Evolutionary conservation across 768 basidiomycete species (phyloP).

Genomic region (Podaxis mareebaensis): DNA sequence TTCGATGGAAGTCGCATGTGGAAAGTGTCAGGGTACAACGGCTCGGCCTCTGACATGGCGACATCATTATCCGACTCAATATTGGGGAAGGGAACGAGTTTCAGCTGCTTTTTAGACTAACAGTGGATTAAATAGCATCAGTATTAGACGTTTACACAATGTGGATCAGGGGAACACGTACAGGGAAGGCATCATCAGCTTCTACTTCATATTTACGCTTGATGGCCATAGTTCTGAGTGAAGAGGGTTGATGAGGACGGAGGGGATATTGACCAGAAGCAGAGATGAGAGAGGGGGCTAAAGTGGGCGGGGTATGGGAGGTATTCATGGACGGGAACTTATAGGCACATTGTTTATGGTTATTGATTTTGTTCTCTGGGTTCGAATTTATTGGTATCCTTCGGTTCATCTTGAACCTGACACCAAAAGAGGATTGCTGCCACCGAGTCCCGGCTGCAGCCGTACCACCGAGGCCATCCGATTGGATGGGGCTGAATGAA

Average conservation of each 20-base stretch:
- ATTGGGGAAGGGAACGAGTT: constrained; percentile 75
- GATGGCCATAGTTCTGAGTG: constrained; percentile 50
- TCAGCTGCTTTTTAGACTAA: constrained; percentile 67
- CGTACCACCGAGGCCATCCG: constrained; percentile 23
- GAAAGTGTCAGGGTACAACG: constrained; percentile 49
- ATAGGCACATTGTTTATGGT: constrained; percentile 29
- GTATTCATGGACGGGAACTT: constrained; percentile 21
- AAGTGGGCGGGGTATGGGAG: constrained; percentile 15
- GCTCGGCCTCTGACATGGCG: constrained; percentile 71
- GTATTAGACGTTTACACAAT: constrained; percentile 20
- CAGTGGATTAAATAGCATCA: constrained; percentile 25
- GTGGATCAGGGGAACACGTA: constrained; percentile 28
- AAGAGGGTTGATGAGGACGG: constrained; percentile 9
- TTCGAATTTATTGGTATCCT: constrained; percentile 21
- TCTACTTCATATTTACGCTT: constrained; percentile 77
- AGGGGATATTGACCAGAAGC: constrained; percentile 23
- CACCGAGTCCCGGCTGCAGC: constrained; percentile 22
- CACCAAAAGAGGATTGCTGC: constrained; percentile 13
- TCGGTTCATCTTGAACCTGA: constrained; percentile 6
- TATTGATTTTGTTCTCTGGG: constrained; percentile 22
- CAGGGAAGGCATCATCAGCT: constrained; percentile 51
- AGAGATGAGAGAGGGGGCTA: constrained; percentile 18
- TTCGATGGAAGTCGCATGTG: constrained; percentile 68
- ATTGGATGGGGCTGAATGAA: constrained; percentile 28
- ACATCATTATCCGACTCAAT: constrained; percentile 63